Evolutionary conservation across 306 rosid species (phyloP).

Genomic region (Acacia melanoxylon): DNA sequence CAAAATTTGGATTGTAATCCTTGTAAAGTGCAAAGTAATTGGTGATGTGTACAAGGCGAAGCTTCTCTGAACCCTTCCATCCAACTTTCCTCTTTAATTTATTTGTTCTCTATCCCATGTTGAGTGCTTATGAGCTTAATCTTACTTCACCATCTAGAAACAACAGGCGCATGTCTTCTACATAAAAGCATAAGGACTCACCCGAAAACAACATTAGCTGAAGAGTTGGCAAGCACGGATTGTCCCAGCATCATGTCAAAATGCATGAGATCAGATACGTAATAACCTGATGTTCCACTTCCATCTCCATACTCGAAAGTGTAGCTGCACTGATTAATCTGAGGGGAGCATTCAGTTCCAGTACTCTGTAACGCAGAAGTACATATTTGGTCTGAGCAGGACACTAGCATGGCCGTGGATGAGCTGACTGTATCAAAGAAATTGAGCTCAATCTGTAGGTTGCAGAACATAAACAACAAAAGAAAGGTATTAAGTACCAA

Average conservation of each 20-base stretch:
- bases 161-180: not conserved
- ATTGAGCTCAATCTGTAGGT: constrained; percentile 75
- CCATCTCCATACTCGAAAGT: constrained; percentile 84
- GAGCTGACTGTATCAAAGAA: constrained; percentile 75
- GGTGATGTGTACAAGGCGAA: not conserved
- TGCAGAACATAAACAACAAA: constrained; percentile 33
- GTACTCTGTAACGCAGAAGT: constrained; percentile 57
- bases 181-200: constrained; percentile 44
- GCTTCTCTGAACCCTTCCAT: constrained; percentile 19
- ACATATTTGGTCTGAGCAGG: constrained; percentile 82
- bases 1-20: not conserved
- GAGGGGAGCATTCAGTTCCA: constrained; percentile 61
- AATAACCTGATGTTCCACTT: constrained; percentile 84
- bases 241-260: constrained; percentile 80
- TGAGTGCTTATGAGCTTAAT: not conserved
- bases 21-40: not conserved
- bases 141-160: not conserved
- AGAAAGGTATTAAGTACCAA: constrained; percentile 14
- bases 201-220: constrained; percentile 84
- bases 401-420: constrained; percentile 53
- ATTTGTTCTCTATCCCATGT: constrained; percentile 4
- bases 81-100: constrained; percentile 22
- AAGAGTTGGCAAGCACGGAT: constrained; percentile 58
- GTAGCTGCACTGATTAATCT: constrained; percentile 80
- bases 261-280: constrained; percentile 68